A percentile compares a stretch with the other conserved stretches of the same genome.
Evolutionary conservation across 2,329 filamentous ascomycete genomes (phyloP).

Genomic region (Lachnellula occidentalis): DNA sequence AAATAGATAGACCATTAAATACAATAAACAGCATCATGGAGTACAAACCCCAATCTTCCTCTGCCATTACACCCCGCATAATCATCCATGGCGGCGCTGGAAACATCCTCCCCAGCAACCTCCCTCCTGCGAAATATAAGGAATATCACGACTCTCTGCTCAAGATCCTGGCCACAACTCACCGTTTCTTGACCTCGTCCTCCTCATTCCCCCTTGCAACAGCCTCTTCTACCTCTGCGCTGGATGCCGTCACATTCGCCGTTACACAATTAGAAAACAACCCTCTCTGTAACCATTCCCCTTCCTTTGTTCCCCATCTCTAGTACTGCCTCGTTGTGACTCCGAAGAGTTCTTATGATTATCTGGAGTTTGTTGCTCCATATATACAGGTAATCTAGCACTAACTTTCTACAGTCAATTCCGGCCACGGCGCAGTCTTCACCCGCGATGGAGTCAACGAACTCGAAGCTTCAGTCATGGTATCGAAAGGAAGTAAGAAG

Average conservation of each 20-base stretch:
- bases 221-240: conserved; percentile 42
- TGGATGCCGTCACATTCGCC: conserved; percentile 70
- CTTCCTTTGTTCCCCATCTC: too few species aligned
- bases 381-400: too few species aligned
- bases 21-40: conserved; percentile 12
- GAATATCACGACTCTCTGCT: conserved; percentile 57
- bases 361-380: too few species aligned
- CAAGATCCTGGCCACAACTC: conserved; percentile 49
- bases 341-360: too few species aligned
- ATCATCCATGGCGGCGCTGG: conserved; percentile 60
- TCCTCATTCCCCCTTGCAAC: conserved; percentile 50
- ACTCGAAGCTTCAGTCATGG: conserved; percentile 84
- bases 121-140: conserved; percentile 52
- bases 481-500: conserved; percentile 66
- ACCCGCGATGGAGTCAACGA: conserved; percentile 78
- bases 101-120: conserved; percentile 55
- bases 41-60: conserved; percentile 13
- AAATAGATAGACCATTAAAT: neutral
- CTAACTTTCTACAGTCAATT: conserved; percentile 51
- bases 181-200: conserved; percentile 44
- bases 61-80: conserved; percentile 22
- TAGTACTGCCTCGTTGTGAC: too few species aligned
- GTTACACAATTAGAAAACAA: conserved; percentile 73
- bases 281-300: conserved; percentile 46
- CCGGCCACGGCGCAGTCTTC: conserved; percentile 78